Evolutionary conservation across 805 yeast genomes (phyloP).

Genomic region (Ogataea salicorniae): DNA sequence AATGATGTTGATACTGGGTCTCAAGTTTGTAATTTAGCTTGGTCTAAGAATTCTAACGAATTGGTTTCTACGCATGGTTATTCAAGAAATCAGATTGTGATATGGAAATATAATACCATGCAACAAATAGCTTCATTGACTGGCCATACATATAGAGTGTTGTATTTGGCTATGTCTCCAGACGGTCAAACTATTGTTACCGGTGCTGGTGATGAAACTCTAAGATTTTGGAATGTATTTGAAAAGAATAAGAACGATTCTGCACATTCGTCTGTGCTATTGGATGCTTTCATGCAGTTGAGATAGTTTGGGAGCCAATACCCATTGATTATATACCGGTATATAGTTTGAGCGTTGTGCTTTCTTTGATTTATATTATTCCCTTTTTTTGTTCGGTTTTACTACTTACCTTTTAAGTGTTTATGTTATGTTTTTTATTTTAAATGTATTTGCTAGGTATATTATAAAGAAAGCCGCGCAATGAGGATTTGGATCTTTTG

Average conservation of each 20-base stretch:
- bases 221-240: slow-evolving; percentile 93
- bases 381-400: background rate
- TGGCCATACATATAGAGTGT: slow-evolving; percentile 90
- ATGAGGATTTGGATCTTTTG: no score
- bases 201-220: slow-evolving; percentile 97
- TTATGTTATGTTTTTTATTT: background rate
- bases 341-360: background rate
- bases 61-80: slow-evolving; percentile 94
- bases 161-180: slow-evolving; percentile 85
- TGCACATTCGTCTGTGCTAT: slow-evolving; percentile 56
- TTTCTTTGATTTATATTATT: background rate
- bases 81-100: slow-evolving; percentile 80
- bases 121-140: slow-evolving; percentile 89
- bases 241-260: slow-evolving; percentile 62
- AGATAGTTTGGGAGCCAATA: slow-evolving; percentile 34
- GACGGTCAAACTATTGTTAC: slow-evolving; percentile 97
- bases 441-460: no score
- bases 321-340: background rate
- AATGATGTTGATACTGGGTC: slow-evolving; percentile 92
- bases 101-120: slow-evolving; percentile 93
- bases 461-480: no score
- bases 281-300: slow-evolving; percentile 72
- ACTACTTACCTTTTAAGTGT: background rate
- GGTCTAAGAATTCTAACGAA: slow-evolving; percentile 92
- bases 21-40: slow-evolving; percentile 88